Evolutionary conservation across 2,329 filamentous ascomycete species (phyloP), one percentile per base, ranked within the genome.

Genomic region (Claviceps capensis): DNA sequence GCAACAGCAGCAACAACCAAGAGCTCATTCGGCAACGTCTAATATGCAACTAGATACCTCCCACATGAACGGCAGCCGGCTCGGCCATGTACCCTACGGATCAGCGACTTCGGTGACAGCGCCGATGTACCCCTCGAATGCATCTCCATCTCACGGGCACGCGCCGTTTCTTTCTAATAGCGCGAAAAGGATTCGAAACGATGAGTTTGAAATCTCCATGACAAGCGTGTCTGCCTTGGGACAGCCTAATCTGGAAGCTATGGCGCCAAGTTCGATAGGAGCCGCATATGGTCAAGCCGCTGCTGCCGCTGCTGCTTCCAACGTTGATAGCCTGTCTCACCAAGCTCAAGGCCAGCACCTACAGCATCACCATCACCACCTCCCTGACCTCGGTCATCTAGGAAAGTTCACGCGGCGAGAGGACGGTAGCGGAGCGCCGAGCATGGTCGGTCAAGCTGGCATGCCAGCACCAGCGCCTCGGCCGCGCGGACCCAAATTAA

Each of bases 401-500:
- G 76, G 77, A 50, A 86, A 86, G 68, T 75, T 85, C 69, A 76
- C 82, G 70, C 74, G 81, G 58, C 73, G 80, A 61, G 77, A 81
- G 60, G 75, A 76, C 58, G 64, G 67, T 58, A 68, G 80, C 69
- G 72, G 85, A 8, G 84, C 86, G 36, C 85, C 86, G n/a, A 93
- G 84, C 61, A 83, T 95, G 46, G 88, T 95, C 49, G 88, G 88
- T 43, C 83, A 89, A 63, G 82, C 78, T 44, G 89, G 89, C 48
- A 95, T 95, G 89, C 90, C 90, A 14, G 69, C 78, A 42, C 89
- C 89, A 51, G 89, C 88, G 44, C 79, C 85, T 50, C 75, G 85
- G 60, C 90, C 90, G 9, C 81, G 86, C 54, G 88, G 88, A 3
- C 89, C 89, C 6, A 96, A 95, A 70, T 75, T 95, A 59, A 95